Conservation (phyloP, 352 stramenopile species). For the Plasmopara muralis region DNA sequence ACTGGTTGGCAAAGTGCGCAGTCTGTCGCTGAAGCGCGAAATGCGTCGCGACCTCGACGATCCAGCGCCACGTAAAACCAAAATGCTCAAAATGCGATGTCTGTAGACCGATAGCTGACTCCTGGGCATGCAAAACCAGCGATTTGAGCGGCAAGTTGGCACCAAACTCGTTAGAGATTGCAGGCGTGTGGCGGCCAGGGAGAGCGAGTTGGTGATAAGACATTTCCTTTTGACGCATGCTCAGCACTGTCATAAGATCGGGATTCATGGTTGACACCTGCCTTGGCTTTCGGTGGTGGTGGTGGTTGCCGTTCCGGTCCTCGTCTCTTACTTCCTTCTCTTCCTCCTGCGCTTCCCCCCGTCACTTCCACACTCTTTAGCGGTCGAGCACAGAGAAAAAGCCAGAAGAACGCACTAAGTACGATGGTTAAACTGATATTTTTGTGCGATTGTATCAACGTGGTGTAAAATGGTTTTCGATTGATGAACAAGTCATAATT, state of each 20-base stretch:
- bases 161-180: conserved; percentile 4
- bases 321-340: background rate
- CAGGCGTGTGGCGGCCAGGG: conserved; percentile 12
- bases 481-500: background rate
- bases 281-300: conserved; percentile 2
- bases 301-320: background rate
- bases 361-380: conserved; percentile 37
- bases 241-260: conserved; percentile 69
- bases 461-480: background rate
- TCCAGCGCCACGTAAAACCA: conserved; percentile 73
- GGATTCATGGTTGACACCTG: conserved; percentile 31
- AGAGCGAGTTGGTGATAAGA: conserved; percentile 61
- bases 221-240: conserved; percentile 81
- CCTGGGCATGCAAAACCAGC: conserved; percentile 28
- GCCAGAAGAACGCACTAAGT: conserved; percentile 20
- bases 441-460: background rate
- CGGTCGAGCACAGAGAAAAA: conserved; percentile 9
- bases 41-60: conserved; percentile 51
- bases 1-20: conserved; percentile 69
- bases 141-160: conserved; percentile 15
- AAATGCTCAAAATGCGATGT: conserved; percentile 54
- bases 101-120: conserved; percentile 31
- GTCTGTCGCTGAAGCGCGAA: conserved; percentile 77
- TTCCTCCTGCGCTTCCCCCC: conserved; percentile 24
- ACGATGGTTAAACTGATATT: conserved; percentile 1